Evolutionary conservation across 441 rosid species (phyloP).

Genomic region (Corymbia calophylla): DNA sequence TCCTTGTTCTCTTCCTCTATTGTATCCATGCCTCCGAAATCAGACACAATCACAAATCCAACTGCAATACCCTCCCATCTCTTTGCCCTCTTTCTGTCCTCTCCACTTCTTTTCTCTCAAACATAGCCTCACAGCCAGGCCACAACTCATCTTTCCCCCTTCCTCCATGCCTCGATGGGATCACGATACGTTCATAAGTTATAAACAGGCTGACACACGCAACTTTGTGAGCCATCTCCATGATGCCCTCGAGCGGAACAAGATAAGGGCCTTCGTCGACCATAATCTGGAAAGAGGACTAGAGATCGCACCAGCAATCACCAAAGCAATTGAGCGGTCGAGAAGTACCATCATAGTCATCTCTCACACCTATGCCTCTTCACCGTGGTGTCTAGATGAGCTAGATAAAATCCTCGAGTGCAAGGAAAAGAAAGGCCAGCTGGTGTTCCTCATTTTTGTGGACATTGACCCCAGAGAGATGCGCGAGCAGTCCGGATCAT

Average conservation of each 20-base stretch:
- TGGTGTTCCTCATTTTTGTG: neutral
- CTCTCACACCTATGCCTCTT: neutral
- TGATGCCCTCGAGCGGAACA: neutral
- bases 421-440: neutral
- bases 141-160: neutral
- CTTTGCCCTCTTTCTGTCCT: neutral
- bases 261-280: neutral
- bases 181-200: neutral
- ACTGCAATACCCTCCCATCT: neutral
- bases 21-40: neutral
- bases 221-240: neutral
- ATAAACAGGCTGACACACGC: neutral
- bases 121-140: neutral
- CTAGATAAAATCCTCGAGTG: neutral
- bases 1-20: neutral
- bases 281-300: neutral
- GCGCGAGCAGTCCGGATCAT: neutral
- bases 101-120: neutral
- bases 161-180: neutral
- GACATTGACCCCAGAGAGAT: neutral
- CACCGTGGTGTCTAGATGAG: neutral
- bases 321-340: neutral
- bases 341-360: neutral
- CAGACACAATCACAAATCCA: neutral
- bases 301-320: neutral